Conservation (phyloP, 805 yeast species). For the Grigorovia yakushimaensis region DNA sequence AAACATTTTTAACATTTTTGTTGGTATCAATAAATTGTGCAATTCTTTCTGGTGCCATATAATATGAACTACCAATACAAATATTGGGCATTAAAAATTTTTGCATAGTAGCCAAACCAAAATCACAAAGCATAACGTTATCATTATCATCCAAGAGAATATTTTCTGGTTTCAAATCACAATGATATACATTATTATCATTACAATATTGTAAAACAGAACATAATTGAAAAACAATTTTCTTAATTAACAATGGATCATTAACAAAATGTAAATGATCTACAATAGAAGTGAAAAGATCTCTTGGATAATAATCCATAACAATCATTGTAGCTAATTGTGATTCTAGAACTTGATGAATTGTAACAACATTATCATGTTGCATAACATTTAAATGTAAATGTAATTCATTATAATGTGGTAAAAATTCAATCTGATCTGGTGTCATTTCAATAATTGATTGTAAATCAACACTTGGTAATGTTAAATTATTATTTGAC, state of each 20-base stretch:
- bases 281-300: constrained; percentile 76
- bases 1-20: constrained; percentile 5
- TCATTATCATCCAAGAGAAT: constrained; percentile 56
- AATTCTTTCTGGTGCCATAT: constrained; percentile 86
- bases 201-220: constrained; percentile 81
- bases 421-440: constrained; percentile 27
- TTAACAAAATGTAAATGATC: constrained; percentile 54
- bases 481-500: constrained; percentile 14
- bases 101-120: constrained; percentile 72
- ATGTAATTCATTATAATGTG: constrained; percentile 52
- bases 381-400: constrained; percentile 65
- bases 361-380: constrained; percentile 70
- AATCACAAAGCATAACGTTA: constrained; percentile 63
- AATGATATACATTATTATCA: constrained; percentile 73
- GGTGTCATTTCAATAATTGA: constrained; percentile 25
- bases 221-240: constrained; percentile 63
- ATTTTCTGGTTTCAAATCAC: constrained; percentile 95
- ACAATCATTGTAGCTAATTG: constrained; percentile 53
- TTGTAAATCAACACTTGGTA: constrained; percentile 21
- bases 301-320: constrained; percentile 84
- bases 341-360: constrained; percentile 61
- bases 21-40: constrained; percentile 21
- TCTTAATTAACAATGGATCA: constrained; percentile 42
- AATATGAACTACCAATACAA: constrained; percentile 80
- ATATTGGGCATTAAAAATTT: constrained; percentile 52